Evolutionary conservation across 1,284 basidiomycete genomes (phyloP), one percentile per base, ranked within the genome.

Genomic region (Puccinia novopanici): DNA sequence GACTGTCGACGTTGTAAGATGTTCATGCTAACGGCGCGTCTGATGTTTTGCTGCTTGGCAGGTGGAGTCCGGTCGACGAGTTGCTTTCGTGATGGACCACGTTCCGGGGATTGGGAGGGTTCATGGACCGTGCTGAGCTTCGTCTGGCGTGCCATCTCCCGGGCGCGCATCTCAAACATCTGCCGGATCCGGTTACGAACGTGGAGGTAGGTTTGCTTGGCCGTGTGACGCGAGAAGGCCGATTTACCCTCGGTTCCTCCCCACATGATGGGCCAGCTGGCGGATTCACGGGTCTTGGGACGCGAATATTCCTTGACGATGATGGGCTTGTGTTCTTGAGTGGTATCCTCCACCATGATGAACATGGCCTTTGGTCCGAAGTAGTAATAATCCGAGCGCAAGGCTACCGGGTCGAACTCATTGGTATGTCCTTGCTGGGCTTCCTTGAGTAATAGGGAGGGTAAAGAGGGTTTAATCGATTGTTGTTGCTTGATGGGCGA

Each of bases 331-430:
- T 88, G 86, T 76, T 95, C 92, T 81, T 92, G 90, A 8, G 90
- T 91, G 81, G 94, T 90, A 84, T 99, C 97, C 85, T 98, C 95
- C 37, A 99, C 90, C 57, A 99, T 89, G 42, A 98, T 88, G 85
- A 93, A 98, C 85, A 89, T 91, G 79, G 89, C 90, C 68, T 89
- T n/a, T 89, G 76, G 91, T 42, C 90, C 87, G 86, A 99, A 99
- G 86, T 99, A 99, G 82, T 90, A 90, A 84, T 90, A 95, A 86
- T 96, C 94, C 81, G 92, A 90, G 67, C 95, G 90, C 80, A 91
- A 92, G 75, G n/a, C n/a, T 15, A 90, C 91, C 0, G 93, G 91
- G 86, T 99, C 97, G 55, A 95, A 91, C 87, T 99, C 97, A 4
- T 90, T 87, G 0, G 87, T 91, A 0, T 91, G 92, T 65, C 97